A percentile compares a stretch with the other conserved stretches of the same genome.
Conservation (phyloP, 2,329 filamentous ascomycete species). For the Thelonectria rubi region DNA sequence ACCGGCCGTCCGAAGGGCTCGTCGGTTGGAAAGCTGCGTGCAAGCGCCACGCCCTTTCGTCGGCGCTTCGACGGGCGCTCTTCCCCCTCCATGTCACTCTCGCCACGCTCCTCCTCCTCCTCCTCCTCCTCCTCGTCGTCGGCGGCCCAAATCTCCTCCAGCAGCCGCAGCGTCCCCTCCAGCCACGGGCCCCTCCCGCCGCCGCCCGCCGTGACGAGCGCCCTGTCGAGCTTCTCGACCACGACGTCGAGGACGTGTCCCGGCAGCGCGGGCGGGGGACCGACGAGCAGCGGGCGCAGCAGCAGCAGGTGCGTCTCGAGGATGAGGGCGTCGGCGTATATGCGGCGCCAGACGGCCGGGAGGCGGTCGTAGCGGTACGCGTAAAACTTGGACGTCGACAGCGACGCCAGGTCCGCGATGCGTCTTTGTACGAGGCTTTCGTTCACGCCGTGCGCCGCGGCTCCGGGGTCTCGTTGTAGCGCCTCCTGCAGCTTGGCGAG, state of each 20-base stretch:
- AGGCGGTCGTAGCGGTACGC: slow-evolving; percentile 74
- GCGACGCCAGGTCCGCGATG: slow-evolving; percentile 64
- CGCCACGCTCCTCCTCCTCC: no score
- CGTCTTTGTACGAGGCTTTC: slow-evolving; percentile 50
- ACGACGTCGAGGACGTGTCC: slow-evolving; percentile 58
- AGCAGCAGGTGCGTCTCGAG: slow-evolving; percentile 62
- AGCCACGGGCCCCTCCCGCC: slow-evolving; percentile 60
- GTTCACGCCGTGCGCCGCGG: slow-evolving; percentile 12
- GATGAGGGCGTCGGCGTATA: slow-evolving; percentile 77
- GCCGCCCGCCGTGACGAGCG: slow-evolving; percentile 78
- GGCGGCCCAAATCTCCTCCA: slow-evolving; percentile 46
- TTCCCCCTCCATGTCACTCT: not conserved
- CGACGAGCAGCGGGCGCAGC: slow-evolving; percentile 28
- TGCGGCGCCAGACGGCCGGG: slow-evolving; percentile 71
- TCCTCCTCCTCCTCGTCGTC: slow-evolving; percentile 10
- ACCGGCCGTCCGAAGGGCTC: slow-evolving; percentile 45
- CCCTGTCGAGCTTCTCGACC: slow-evolving; percentile 76
- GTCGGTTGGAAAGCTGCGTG: slow-evolving; percentile 35
- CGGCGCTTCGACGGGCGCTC: slow-evolving; percentile 38
- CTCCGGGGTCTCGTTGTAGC: not conserved
- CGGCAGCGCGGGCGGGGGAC: slow-evolving; percentile 11
- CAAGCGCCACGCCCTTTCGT: slow-evolving; percentile 12
- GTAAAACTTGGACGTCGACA: slow-evolving; percentile 74
- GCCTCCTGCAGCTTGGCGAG: slow-evolving; percentile 39
- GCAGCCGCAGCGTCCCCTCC: slow-evolving; percentile 58